Conservation (phyloP, 2,329 filamentous ascomycete species). For the Tolypocladium amazonense region DNA sequence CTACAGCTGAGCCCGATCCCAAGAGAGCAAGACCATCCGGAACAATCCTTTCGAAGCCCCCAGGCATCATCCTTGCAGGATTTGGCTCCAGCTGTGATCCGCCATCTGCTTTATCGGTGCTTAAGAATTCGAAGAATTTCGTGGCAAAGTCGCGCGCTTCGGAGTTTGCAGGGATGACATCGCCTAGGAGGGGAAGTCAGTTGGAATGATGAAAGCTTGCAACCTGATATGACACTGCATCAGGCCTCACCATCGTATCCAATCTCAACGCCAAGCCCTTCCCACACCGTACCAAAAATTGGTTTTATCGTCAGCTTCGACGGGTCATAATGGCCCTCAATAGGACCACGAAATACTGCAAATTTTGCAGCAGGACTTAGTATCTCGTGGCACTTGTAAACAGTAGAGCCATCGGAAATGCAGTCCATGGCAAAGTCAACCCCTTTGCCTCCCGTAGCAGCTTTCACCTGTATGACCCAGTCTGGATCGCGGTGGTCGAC, state of each 20-base stretch:
- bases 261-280: conserved; percentile 27
- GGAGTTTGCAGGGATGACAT: conserved; percentile 6
- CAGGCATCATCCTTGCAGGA: conserved; percentile 19
- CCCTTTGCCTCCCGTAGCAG: conserved; percentile 11
- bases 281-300: conserved; percentile 30
- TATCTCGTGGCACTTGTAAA: conserved; percentile 16
- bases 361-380: conserved; percentile 15
- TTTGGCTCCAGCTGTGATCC: conserved; percentile 14
- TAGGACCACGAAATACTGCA: conserved; percentile 12
- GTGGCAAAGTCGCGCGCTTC: conserved; percentile 19
- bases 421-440: conserved; percentile 26
- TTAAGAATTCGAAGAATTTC: conserved; percentile 24
- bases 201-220: not conserved
- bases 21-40: conserved; percentile 17
- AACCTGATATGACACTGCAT: not conserved
- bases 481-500: conserved; percentile 24
- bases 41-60: conserved; percentile 15
- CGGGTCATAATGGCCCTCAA: conserved; percentile 12
- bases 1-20: conserved; percentile 11
- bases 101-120: conserved; percentile 4
- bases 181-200: not conserved
- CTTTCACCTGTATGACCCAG: conserved; percentile 21
- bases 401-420: conserved; percentile 27
- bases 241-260: conserved; percentile 20
- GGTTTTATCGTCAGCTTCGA: conserved; percentile 17